Conservation (phyloP, 345 rosid species). For the Sapria himalayana region DNA sequence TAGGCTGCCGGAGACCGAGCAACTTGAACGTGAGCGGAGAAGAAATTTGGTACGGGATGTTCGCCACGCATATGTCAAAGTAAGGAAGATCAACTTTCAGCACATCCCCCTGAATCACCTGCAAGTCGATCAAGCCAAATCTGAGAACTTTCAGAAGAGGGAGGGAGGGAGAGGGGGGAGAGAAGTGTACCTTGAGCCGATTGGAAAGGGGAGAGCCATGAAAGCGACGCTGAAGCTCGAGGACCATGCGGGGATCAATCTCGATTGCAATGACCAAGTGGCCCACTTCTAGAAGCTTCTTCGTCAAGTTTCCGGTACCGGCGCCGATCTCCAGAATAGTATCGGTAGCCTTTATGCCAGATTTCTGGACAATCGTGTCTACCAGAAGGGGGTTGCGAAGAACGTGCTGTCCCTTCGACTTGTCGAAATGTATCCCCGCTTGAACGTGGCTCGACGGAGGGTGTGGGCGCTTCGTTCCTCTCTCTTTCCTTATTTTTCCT, state of each 20-base stretch:
- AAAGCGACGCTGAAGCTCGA: slow-evolving; percentile 75
- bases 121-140: too few species aligned
- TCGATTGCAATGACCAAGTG: slow-evolving; percentile 70
- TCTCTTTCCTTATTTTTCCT: slow-evolving; percentile 66
- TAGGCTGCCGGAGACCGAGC: slow-evolving; percentile 45
- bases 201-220: slow-evolving; percentile 51
- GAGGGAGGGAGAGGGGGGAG: too few species aligned
- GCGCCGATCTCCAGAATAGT: slow-evolving; percentile 83
- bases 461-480: slow-evolving; percentile 18
- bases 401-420: slow-evolving; percentile 80
- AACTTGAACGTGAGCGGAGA: slow-evolving; percentile 82
- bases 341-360: slow-evolving; percentile 66
- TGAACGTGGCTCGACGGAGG: slow-evolving; percentile 50
- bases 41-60: slow-evolving; percentile 82
- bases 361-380: slow-evolving; percentile 62
- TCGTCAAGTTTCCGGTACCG: slow-evolving; percentile 82
- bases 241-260: slow-evolving; percentile 83
- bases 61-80: slow-evolving; percentile 80
- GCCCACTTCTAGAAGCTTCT: slow-evolving; percentile 78
- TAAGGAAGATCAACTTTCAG: slow-evolving; percentile 70
- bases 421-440: slow-evolving; percentile 78
- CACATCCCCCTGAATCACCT: slow-evolving; percentile 92
- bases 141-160: too few species aligned
- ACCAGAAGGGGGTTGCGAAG: slow-evolving; percentile 74
- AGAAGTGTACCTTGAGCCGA: slow-evolving; percentile 41